Evolutionary conservation across 192 early-diverging fungal genomes (phyloP), one percentile per base, ranked within the genome.

Genomic region (Powellomyces hirtus): DNA sequence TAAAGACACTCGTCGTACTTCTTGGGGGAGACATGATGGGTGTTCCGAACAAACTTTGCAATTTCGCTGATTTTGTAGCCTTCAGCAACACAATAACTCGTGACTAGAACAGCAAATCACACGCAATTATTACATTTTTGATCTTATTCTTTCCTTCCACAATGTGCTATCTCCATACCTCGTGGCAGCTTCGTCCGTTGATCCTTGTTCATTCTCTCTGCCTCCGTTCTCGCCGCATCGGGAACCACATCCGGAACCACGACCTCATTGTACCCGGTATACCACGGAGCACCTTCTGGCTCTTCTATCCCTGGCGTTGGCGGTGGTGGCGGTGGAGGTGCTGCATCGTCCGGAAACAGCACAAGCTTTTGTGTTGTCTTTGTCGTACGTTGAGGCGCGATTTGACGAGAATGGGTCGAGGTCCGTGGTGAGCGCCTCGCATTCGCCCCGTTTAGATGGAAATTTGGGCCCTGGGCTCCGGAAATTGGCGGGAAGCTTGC

Each of bases 291-390:
- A 18, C 42, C 22, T 20, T 74, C 44, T 78, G 51, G 0, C 68
- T 72, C 38, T 16, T 49, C 62, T 11, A 46, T 40, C 44, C 62
- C 62, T 51, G 62, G 60, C 37, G 60, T 29, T 27, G 64, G 34
- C 6, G 64, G 53, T 4, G 64, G 51, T 7, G 50, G 51, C 3
- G 29, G 1, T 35, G 33, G 37, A 0, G 64, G 24, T 68, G 70
- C 61, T 38, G 85, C 86, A 22, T 92, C 86, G 46, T 90, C 88
- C 1, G 94, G 94, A 45, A 96, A 89, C 22, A 96, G 77, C n/a
- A 89, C 90, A 22, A 96, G 77, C 80, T 96, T 96, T 72, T 94
- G 92, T 38, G 92, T 91, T n/a, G 86, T 92, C 74, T 96, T 96
- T 42, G 94, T 92, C 20, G 93, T 96, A 60, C 94, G 83, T 71